phyloP scores from a whole-genome alignment of 305 asterid species.

The Fraxinus sp. region DNA sequence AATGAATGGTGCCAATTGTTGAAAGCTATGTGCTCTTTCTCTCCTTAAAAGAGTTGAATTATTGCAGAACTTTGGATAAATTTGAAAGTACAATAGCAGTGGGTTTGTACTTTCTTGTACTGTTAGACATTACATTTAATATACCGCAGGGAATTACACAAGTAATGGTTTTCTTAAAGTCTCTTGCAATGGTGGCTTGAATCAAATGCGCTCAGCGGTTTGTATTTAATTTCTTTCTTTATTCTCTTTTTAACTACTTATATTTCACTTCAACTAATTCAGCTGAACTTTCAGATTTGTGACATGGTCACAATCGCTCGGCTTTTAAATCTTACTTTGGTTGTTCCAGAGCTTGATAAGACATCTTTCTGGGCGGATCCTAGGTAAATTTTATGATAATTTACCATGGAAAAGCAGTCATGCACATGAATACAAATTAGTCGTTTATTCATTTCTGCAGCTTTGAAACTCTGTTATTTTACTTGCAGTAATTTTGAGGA shows the following conservation, averaged over 20 bases:
- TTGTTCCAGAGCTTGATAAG: conserved; percentile 95
- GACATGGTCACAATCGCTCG: conserved; percentile 97
- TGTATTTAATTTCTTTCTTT: conserved; percentile 21
- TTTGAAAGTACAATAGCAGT: neutral
- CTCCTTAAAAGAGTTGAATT: conserved; percentile 9
- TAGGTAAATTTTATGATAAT: conserved; percentile 51
- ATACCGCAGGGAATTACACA: conserved; percentile 78
- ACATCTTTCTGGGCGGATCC: conserved; percentile 98
- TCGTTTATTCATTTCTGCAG: neutral
- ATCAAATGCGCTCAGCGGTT: conserved; percentile 99
- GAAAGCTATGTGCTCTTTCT: neutral
- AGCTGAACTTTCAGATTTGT: conserved; percentile 64
- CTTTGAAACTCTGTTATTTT: conserved; percentile 25
- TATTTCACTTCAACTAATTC: conserved; percentile 31
- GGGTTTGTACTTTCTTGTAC: neutral
- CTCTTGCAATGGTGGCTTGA: conserved; percentile 98
- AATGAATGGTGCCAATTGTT: neutral
- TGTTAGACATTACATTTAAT: conserved; percentile 11
- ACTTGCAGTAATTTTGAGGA: conserved; percentile 89
- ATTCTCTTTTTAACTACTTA: conserved; percentile 17
- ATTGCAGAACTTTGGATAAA: neutral
- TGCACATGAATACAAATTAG: neutral
- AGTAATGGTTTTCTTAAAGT: conserved; percentile 88
- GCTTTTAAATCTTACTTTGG: conserved; percentile 84
- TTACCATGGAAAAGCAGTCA: neutral